Base-by-base conservation (phyloP, 202 grass and related monocot genomes). In the Panicum hallii region DNA sequence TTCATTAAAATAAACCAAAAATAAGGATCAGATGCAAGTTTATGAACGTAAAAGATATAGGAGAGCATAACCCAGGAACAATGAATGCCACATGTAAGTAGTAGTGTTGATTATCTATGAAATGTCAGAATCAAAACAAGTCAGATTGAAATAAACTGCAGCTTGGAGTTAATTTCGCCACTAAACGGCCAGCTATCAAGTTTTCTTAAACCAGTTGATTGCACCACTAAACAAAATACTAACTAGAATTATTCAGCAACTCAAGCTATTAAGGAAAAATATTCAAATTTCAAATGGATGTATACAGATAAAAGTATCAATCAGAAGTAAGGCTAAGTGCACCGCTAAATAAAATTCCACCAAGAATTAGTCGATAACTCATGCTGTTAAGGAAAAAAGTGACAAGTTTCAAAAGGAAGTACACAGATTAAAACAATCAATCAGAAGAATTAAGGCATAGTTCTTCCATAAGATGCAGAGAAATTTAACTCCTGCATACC, bases 401-500 rank as follows among this genome's bases (percentile, higher is more conserved):
- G 5, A 28, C 23, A 62, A 77, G 34, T 83, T 74, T 61, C 64
- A 26, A 58, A 80, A 87, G 16, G 32, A 48, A 57, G 16, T 20
- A 14, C 41, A 63, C 30, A 36, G 11, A 11, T 32, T 40, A 66
- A 88, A 22, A 63, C 70, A 70, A 78, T n/a, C 42, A 77, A 80
- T 64, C 17, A 70, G 66, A 87, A 48, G 56, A 67, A 8, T 65
- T 40, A 87, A 57, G 49, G 23, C 28, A 83, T 63, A 75, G 7
- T 55, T 84, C 11, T 80, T 75, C 61, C 16, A 41, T 53, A 52
- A 68, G 32, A 45, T 84, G 12, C 49, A 15, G 55, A 79, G 28
- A 58, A 72, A 79, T 50, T 60, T 58, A n/a, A 61, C 49, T 74
- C 28, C 38, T 40, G 52, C 60, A 50, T 86, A 92, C 88, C 81